Base-by-base conservation (phyloP, 805 yeast genomes). In the Diddensiella santjacobensis region DNA sequence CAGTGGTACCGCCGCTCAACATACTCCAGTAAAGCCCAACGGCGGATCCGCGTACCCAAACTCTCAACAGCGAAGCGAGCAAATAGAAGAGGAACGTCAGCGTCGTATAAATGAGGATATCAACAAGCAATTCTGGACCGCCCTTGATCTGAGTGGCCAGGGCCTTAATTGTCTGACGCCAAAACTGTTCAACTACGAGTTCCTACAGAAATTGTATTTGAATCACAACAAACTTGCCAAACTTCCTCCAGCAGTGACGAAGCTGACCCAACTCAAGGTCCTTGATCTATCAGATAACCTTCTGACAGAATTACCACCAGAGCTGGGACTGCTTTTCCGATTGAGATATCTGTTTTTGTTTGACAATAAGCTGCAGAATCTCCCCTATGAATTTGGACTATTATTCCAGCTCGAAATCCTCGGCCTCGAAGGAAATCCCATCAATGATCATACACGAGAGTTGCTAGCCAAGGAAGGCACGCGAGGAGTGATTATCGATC, bases 391-490 rank as follows among this genome's bases (percentile, higher is more conserved):
- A 63, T 81, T 93, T 65, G 96, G 98, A 22, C 83, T 81, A 58
- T 71, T 95, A 50, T 84, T 80, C 64, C 91, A 87, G 58, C 74
- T 93, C 55, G 84, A 87, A 56, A 84, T 91, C 63, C 69, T 93
- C 44, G 99, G 99, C 30, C 74, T 91, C 40, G 97, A 91, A 66
- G 99, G 99, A 1, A 93, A 93, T 64, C 87, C 95, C 2, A 71
- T 93, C 61, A 84, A 84, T 58, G 72, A 75, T 48, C 78, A 75
- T 19, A 66, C 79, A 51, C 79, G 87, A 38, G 77, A 81, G 54
- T 76, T 85, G 24, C 62, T 93, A 44, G 81, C 95, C 0, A 84
- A 83, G 55, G 81, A 80, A 50, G 97, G 98, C 3, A 86, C 96
- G 3, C 80, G 84, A 53, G 95, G 88, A 1, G 74, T 93, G 51